Evolutionary conservation across 2,329 filamentous ascomycete genomes (phyloP).

Genomic region (Epichloe coenophiala): DNA sequence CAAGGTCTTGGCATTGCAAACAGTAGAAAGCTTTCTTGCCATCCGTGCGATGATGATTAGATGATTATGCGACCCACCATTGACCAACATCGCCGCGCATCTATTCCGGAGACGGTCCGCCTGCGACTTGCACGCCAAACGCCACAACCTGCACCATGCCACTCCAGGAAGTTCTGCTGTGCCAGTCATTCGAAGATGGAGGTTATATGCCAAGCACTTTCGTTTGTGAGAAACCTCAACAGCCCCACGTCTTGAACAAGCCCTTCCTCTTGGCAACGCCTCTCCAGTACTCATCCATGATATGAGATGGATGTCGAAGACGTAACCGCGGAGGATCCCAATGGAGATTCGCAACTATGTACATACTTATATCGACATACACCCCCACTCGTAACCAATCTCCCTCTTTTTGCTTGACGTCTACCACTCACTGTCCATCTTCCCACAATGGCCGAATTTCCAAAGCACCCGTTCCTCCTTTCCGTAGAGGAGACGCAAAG

Average conservation of each 20-base stretch:
- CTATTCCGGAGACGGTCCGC: neutral
- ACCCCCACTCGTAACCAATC: too few relatives aligned
- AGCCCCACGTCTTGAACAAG: neutral
- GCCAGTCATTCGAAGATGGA: neutral
- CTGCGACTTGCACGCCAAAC: neutral
- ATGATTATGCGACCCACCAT: neutral
- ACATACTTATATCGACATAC: neutral
- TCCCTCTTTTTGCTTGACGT: neutral
- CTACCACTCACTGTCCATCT: constrained; percentile 1
- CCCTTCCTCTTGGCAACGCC: constrained; percentile 1
- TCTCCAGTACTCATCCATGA: neutral
- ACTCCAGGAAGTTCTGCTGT: neutral
- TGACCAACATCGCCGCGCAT: neutral
- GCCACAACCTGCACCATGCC: neutral
- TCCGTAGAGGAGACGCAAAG: constrained; percentile 45
- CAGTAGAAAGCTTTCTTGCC: neutral
- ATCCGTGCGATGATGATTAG: neutral
- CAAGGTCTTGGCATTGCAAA: constrained; percentile 1
- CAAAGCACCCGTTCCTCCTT: constrained; percentile 48
- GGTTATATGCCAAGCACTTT: constrained; percentile 1
- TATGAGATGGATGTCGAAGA: neutral
- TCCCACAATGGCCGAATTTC: constrained; percentile 26
- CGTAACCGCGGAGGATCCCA: neutral
- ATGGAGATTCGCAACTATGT: neutral
- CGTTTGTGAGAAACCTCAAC: neutral